A percentile compares a stretch with the other conserved stretches of the same genome.
Conservation (phyloP, 2,329 filamentous ascomycete species). For the Cryphonectria carpinicola region DNA sequence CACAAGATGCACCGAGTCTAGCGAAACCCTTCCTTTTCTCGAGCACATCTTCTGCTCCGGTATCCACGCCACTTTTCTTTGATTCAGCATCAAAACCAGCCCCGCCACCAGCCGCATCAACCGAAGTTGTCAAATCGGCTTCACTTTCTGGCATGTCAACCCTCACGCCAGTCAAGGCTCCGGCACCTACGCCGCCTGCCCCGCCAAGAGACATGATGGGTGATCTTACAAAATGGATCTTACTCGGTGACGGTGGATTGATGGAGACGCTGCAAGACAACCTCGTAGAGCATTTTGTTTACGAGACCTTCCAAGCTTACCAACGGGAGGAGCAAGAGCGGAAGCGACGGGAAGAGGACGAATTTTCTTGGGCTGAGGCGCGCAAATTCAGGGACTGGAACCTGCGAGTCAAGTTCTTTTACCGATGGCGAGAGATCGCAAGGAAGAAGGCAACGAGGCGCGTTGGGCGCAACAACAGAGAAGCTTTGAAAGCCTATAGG, state of each 20-base stretch:
- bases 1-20: neutral
- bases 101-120: neutral
- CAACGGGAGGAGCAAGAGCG: slow-evolving; percentile 47
- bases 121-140: neutral
- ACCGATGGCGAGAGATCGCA: slow-evolving; percentile 56
- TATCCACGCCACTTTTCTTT: neutral
- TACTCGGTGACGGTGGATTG: slow-evolving; percentile 57
- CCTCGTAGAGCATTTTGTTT: slow-evolving; percentile 50
- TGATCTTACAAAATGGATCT: slow-evolving; percentile 58
- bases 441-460: slow-evolving; percentile 52
- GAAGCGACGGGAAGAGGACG: slow-evolving; percentile 52
- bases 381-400: slow-evolving; percentile 53
- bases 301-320: slow-evolving; percentile 46
- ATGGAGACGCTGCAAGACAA: slow-evolving; percentile 54
- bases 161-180: neutral
- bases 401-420: slow-evolving; percentile 59
- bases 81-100: neutral
- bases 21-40: neutral
- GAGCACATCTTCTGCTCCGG: neutral
- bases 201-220: slow-evolving; percentile 47
- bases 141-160: slow-evolving; percentile 21
- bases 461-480: slow-evolving; percentile 56
- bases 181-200: slow-evolving; percentile 13
- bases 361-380: slow-evolving; percentile 50
- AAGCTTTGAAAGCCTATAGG: slow-evolving; percentile 53